Evolutionary conservation across 164 flowering plant genomes (phyloP).

Genomic region (Platanus orientalis): DNA sequence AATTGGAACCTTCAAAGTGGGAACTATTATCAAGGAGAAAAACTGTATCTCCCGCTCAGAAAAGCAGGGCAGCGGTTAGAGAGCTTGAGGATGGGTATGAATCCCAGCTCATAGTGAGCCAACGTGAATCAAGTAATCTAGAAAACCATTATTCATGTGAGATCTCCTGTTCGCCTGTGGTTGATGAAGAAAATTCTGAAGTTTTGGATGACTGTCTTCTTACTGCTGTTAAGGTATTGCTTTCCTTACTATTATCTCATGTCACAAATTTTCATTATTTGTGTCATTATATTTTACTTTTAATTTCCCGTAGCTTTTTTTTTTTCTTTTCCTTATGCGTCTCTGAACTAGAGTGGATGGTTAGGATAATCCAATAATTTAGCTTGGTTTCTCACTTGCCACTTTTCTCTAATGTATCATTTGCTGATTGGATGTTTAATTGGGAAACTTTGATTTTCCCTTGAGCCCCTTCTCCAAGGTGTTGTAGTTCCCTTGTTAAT

Average conservation of each 20-base stretch:
- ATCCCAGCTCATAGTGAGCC: constrained; percentile 27
- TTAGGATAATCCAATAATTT: neutral
- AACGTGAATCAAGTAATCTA: constrained; percentile 36
- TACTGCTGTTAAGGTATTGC: constrained; percentile 78
- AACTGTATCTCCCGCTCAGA: constrained; percentile 27
- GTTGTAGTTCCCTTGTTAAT: too few species aligned
- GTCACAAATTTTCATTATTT: neutral
- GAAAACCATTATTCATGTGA: constrained; percentile 24
- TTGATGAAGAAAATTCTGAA: constrained; percentile 36
- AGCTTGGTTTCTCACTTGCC: too few species aligned
- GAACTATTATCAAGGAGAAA: constrained; percentile 49
- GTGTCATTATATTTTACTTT: neutral
- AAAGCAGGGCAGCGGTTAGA: constrained; percentile 18
- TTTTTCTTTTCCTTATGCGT: neutral
- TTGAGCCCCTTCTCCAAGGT: too few species aligned
- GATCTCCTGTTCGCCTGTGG: constrained; percentile 28
- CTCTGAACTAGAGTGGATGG: neutral
- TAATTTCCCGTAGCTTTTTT: too few species aligned
- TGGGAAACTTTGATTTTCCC: too few species aligned
- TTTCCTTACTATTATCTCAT: constrained; percentile 5
- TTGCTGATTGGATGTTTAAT: too few species aligned
- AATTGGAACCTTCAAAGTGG: constrained; percentile 76
- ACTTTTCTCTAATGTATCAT: too few species aligned
- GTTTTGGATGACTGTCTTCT: constrained; percentile 88
- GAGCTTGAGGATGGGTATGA: constrained; percentile 32